Conservation (phyloP, 2,329 filamentous ascomycete genomes). For the Colletotrichum simmondsii region DNA sequence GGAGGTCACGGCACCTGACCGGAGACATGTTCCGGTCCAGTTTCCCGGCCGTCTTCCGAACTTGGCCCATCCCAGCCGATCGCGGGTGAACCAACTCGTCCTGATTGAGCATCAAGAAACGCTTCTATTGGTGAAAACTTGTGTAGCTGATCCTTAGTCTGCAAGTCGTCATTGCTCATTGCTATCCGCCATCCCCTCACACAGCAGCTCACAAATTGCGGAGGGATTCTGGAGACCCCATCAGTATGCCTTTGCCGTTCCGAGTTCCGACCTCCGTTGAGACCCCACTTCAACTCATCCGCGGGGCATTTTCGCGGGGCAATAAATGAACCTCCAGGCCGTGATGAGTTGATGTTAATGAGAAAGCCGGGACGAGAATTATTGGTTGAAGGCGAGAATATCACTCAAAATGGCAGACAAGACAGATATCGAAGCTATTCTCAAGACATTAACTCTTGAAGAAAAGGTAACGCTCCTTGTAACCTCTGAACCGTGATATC, state of each 20-base stretch:
- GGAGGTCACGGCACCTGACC: neutral
- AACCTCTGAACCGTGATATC: too few species aligned
- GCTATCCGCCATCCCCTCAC: neutral
- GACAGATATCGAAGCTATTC: conserved; percentile 38
- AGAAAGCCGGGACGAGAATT: neutral
- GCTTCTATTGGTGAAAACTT: neutral
- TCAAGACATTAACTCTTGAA: conserved; percentile 43
- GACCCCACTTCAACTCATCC: neutral
- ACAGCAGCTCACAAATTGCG: neutral
- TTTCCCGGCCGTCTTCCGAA: neutral
- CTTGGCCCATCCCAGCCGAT: neutral
- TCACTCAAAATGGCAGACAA: conserved; percentile 10
- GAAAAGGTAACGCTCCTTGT: conserved; percentile 38
- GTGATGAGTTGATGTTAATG: neutral
- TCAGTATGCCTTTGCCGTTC: neutral
- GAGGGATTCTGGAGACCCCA: conserved; percentile 6
- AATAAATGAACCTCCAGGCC: conserved; percentile 12
- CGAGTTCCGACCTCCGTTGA: conserved; percentile 28
- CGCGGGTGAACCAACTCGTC: neutral
- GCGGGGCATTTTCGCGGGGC: neutral
- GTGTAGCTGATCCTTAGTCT: neutral
- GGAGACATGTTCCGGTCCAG: neutral
- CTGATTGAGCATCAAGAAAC: neutral
- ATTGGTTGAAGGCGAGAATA: neutral
- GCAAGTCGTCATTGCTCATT: conserved; percentile 13